phyloP scores from a whole-genome alignment of 768 basidiomycete species.

The Suillus ampliporus region DNA sequence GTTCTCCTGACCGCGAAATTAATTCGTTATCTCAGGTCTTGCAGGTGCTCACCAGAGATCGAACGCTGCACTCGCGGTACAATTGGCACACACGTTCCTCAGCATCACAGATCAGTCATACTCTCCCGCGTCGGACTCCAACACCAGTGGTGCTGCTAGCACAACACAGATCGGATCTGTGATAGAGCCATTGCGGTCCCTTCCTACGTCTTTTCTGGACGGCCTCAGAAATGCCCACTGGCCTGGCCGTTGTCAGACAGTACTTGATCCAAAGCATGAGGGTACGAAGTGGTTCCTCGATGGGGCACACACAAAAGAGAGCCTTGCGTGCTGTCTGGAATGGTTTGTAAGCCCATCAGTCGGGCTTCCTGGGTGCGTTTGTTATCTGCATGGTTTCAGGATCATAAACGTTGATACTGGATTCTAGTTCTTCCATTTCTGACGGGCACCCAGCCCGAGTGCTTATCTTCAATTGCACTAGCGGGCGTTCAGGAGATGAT shows the following conservation, averaged over 20 bases:
- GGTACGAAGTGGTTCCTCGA: slow-evolving; percentile 87
- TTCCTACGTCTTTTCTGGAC: slow-evolving; percentile 59
- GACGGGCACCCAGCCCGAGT: slow-evolving; percentile 50
- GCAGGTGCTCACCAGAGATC: slow-evolving; percentile 85
- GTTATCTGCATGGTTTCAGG: slow-evolving; percentile 5
- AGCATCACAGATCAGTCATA: slow-evolving; percentile 29
- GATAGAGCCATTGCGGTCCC: slow-evolving; percentile 21
- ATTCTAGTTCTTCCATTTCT: slow-evolving; percentile 11
- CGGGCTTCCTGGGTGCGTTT: slow-evolving; percentile 45
- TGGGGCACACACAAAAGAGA: slow-evolving; percentile 95
- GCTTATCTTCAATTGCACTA: slow-evolving; percentile 95
- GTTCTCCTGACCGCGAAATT: slow-evolving; percentile 9
- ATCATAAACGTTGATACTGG: slow-evolving; percentile 12
- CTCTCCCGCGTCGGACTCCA: neutral
- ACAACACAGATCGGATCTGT: neutral
- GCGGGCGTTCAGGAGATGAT: slow-evolving; percentile 77
- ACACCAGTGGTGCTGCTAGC: neutral
- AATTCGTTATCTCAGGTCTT: slow-evolving; percentile 57
- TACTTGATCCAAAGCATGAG: slow-evolving; percentile 60
- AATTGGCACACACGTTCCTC: slow-evolving; percentile 73
- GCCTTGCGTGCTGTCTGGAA: slow-evolving; percentile 81
- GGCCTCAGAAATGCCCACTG: slow-evolving; percentile 78
- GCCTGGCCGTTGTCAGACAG: slow-evolving; percentile 94
- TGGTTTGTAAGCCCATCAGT: slow-evolving; percentile 81
- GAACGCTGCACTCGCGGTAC: slow-evolving; percentile 87